phyloP scores from a whole-genome alignment of 257 asterid species.

The Solanum rostratum region DNA sequence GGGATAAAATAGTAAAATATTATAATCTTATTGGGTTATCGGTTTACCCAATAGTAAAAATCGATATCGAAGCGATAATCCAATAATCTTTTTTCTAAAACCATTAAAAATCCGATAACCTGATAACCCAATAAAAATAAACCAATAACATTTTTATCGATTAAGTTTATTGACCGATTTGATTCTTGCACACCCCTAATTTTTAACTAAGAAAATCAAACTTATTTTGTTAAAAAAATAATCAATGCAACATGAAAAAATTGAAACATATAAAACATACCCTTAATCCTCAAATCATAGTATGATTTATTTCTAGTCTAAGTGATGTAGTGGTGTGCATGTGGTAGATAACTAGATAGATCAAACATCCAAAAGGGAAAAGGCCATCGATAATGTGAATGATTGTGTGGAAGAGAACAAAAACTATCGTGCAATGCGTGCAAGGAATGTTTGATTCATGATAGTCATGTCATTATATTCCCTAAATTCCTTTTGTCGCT shows the following conservation, averaged over 20 bases:
- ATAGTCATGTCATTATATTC: neutral
- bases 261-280: neutral
- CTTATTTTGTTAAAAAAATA: neutral
- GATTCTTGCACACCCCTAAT: too few species aligned
- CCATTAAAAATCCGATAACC: too few species aligned
- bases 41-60: too few species aligned
- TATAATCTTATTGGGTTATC: too few species aligned
- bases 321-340: neutral
- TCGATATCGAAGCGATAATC: too few species aligned
- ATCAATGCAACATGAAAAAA: neutral
- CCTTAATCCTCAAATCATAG: neutral
- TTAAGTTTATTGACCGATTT: too few species aligned
- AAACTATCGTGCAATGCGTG: constrained; percentile 26
- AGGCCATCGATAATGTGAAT: neutral
- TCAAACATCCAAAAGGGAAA: neutral
- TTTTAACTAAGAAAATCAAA: neutral
- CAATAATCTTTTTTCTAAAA: too few species aligned
- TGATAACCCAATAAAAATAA: too few species aligned
- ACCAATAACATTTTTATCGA: too few species aligned
- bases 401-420: constrained; percentile 17
- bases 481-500: neutral
- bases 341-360: neutral
- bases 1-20: too few species aligned
- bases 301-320: neutral
- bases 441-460: neutral